These are phyloP conservation scores for Ophiocordyceps camponoti-saundersi DNA, from an alignment of 2,329 filamentous ascomycete species.

Conservation along the genomic window DNA sequence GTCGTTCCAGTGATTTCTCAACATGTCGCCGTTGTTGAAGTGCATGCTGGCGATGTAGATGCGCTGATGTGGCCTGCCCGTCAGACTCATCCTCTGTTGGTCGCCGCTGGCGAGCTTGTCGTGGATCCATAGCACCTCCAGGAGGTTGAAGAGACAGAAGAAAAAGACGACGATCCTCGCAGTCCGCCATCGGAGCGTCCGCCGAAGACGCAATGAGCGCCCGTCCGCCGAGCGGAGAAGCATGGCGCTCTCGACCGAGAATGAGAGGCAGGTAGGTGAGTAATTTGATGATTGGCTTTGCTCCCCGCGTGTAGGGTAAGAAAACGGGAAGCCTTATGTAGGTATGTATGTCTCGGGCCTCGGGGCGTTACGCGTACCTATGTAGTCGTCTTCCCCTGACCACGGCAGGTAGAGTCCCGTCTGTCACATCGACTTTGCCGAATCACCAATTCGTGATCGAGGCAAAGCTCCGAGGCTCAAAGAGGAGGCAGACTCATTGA, in stretches of 20 bases:
- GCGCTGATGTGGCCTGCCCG: conserved; percentile 14
- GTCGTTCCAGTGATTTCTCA: conserved; percentile 44
- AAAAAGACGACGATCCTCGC: conserved; percentile 17
- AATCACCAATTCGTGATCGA: too few species aligned
- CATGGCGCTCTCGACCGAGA: neutral
- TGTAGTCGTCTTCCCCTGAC: too few species aligned
- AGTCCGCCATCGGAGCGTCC: conserved; percentile 18
- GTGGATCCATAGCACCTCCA: conserved; percentile 22
- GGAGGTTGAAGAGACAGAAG: conserved; percentile 17
- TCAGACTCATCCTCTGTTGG: conserved; percentile 7
- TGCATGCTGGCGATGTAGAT: conserved; percentile 56
- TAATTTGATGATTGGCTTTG: neutral
- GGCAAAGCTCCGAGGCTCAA: too few species aligned
- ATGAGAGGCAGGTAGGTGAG: neutral
- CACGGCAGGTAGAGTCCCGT: too few species aligned
- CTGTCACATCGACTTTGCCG: too few species aligned
- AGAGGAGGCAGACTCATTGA: too few species aligned
- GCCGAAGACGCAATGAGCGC: conserved; percentile 16
- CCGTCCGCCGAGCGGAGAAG: conserved; percentile 14
- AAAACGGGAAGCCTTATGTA: neutral
- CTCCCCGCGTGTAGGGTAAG: neutral
- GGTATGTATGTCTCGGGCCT: too few species aligned
- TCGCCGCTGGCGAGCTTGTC: conserved; percentile 11
- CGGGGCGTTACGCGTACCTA: too few species aligned
- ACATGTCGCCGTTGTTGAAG: conserved; percentile 46